Percentiles rank a stretch among this genome's conserved stretches.
phyloP scores from a whole-genome alignment of 164 flowering plant genomes.

The Cinnamomum chago region DNA sequence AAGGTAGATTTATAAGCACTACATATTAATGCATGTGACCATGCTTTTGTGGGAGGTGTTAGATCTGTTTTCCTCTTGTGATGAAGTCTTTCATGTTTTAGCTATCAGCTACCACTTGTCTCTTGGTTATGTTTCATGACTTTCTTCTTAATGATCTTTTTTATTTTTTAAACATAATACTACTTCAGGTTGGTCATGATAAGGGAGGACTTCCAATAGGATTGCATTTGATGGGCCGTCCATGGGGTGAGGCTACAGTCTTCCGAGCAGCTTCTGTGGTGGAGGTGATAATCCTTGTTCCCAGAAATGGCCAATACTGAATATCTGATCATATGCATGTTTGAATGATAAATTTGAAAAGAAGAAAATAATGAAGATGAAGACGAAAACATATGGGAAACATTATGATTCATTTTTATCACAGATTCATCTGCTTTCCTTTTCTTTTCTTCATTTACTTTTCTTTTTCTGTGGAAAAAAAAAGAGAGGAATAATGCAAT shows the following conservation, averaged over 20 bases:
- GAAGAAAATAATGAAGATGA: too few species aligned
- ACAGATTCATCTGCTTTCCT: too few species aligned
- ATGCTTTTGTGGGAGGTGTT: too few species aligned
- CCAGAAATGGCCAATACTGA: not conserved
- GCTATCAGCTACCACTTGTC: not conserved
- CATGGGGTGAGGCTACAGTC: constrained; percentile 91
- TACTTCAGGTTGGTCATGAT: constrained; percentile 82
- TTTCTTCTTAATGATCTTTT: constrained; percentile 8
- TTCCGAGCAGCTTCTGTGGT: constrained; percentile 81
- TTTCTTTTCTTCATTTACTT: too few species aligned
- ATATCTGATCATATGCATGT: not conserved
- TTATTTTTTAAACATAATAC: not conserved
- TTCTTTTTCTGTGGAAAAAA: too few species aligned
- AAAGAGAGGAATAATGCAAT: too few species aligned
- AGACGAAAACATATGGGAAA: not conserved
- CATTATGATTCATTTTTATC: too few species aligned
- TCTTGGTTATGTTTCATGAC: not conserved
- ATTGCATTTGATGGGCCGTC: constrained; percentile 89
- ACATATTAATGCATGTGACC: not conserved
- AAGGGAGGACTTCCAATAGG: constrained; percentile 98
- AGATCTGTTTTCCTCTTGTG: too few species aligned
- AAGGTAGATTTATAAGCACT: not conserved
- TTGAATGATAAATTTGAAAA: not conserved
- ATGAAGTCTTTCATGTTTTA: too few species aligned
- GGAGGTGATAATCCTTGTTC: constrained; percentile 44